phyloP scores from a whole-genome alignment of 1,284 basidiomycete species.

The Chalciporus sp. region DNA sequence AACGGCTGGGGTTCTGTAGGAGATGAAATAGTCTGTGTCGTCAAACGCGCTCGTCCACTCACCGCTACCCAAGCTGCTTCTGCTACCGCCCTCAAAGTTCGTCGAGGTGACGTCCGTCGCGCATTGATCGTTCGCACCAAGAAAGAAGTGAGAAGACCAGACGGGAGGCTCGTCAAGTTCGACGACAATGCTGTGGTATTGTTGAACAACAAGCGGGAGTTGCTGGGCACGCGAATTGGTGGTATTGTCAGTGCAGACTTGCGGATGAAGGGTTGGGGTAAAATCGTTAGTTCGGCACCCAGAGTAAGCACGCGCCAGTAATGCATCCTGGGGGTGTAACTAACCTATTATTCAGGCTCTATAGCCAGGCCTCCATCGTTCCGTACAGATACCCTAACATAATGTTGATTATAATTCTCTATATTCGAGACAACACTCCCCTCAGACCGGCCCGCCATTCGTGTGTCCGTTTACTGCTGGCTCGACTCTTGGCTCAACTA shows the following conservation, averaged over 20 bases:
- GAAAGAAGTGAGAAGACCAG: conserved; percentile 82
- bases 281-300: conserved; percentile 90
- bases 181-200: conserved; percentile 98
- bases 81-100: conserved; percentile 78
- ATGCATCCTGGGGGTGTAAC: not conserved
- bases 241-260: conserved; percentile 93
- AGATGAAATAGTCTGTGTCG: conserved; percentile 97
- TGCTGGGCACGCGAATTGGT: conserved; percentile 93
- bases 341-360: conserved; percentile 17
- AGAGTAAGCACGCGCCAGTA: conserved; percentile 59
- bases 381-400: conserved; percentile 20
- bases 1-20: conserved; percentile 83
- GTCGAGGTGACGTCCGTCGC: conserved; percentile 90
- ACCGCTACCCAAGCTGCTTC: conserved; percentile 61
- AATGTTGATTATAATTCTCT: not conserved
- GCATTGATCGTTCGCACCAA: conserved; percentile 94
- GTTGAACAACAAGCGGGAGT: conserved; percentile 96
- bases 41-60: conserved; percentile 90
- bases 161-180: conserved; percentile 87
- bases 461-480: not conserved
- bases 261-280: conserved; percentile 92
- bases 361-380: conserved; percentile 7
- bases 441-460: not conserved
- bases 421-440: not conserved
- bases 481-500: too few species aligned